A percentile compares a stretch with the other conserved stretches of the same genome.
Evolutionary conservation across 163 green algal species (phyloP).

Genomic region (Chlorella variabilis): DNA sequence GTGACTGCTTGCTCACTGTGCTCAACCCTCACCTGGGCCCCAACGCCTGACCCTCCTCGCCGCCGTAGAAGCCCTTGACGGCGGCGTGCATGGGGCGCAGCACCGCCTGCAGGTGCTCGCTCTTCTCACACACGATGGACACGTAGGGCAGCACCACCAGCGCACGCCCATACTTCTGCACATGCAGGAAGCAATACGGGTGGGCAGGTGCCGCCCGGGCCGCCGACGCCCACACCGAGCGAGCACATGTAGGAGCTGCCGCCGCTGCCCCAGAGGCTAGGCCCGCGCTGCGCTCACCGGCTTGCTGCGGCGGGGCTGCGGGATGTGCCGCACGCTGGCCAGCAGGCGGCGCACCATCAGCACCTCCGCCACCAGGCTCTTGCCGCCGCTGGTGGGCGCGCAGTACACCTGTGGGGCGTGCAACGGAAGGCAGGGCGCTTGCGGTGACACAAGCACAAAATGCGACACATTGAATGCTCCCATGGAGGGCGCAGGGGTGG

Average conservation of each 20-base stretch:
- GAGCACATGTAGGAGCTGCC: too few species aligned
- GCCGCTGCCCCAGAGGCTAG: too few species aligned
- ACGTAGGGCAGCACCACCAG: conserved; percentile 95
- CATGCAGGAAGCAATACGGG: too few species aligned
- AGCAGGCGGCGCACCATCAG: conserved; percentile 71
- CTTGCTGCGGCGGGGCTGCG: conserved; percentile 43
- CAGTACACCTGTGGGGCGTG: conserved; percentile 84
- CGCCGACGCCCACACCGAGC: too few species aligned
- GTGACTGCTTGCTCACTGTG: too few species aligned
- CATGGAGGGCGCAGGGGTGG: too few species aligned
- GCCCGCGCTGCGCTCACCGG: too few species aligned
- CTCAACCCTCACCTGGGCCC: conserved; percentile 18
- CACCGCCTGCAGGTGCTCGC: conserved; percentile 74
- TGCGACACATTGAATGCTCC: too few species aligned
- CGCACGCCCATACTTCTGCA: conserved; percentile 71
- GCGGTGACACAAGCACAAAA: too few species aligned
- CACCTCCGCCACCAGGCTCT: conserved; percentile 94
- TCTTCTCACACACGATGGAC: conserved; percentile 88
- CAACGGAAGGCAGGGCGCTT: neutral
- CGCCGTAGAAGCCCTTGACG: conserved; percentile 72
- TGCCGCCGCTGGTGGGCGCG: conserved; percentile 93
- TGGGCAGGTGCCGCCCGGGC: too few species aligned
- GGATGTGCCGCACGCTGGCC: conserved; percentile 27
- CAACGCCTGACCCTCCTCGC: conserved; percentile 47
- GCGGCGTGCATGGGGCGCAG: conserved; percentile 59